Evolutionary conservation across 2,329 filamentous ascomycete species (phyloP).

Genomic region (Cucurbitaria berberidis): DNA sequence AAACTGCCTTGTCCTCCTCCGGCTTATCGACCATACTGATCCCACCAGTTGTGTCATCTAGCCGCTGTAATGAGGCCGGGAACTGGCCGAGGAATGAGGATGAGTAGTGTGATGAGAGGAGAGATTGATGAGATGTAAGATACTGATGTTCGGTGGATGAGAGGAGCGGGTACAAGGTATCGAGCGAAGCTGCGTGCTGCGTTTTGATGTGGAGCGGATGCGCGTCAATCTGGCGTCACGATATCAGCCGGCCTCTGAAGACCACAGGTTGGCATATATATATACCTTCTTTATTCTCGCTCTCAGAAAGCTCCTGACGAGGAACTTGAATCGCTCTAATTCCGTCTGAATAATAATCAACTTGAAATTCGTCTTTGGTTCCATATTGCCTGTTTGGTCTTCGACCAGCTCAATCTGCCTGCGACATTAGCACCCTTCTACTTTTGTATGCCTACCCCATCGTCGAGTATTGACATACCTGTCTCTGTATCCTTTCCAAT

Average conservation of each 20-base stretch:
- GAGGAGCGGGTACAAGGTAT: constrained; percentile 59
- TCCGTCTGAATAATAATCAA: constrained; percentile 97
- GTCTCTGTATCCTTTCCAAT: constrained; percentile 61
- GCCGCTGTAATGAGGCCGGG: constrained; percentile 75
- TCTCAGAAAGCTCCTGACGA: constrained; percentile 82
- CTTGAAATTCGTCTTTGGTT: constrained; percentile 88
- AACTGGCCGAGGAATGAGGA: constrained; percentile 85
- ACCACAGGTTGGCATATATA: neutral
- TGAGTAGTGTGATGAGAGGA: constrained; percentile 84
- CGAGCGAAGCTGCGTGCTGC: constrained; percentile 53
- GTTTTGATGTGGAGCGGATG: constrained; percentile 76
- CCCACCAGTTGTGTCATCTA: constrained; percentile 90
- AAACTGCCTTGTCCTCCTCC: constrained; percentile 82
- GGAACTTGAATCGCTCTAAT: constrained; percentile 90
- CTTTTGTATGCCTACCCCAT: neutral
- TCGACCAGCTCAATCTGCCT: constrained; percentile 58
- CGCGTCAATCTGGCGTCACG: constrained; percentile 70
- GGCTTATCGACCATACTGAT: constrained; percentile 92
- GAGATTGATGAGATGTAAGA: constrained; percentile 80
- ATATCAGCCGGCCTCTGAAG: constrained; percentile 7
- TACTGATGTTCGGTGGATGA: constrained; percentile 81
- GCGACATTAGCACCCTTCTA: constrained; percentile 23
- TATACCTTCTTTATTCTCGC: constrained; percentile 83
- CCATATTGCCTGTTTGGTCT: constrained; percentile 78
- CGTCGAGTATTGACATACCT: constrained; percentile 30